phyloP scores from a whole-genome alignment of 768 basidiomycete species.

The Collybia sordida region DNA sequence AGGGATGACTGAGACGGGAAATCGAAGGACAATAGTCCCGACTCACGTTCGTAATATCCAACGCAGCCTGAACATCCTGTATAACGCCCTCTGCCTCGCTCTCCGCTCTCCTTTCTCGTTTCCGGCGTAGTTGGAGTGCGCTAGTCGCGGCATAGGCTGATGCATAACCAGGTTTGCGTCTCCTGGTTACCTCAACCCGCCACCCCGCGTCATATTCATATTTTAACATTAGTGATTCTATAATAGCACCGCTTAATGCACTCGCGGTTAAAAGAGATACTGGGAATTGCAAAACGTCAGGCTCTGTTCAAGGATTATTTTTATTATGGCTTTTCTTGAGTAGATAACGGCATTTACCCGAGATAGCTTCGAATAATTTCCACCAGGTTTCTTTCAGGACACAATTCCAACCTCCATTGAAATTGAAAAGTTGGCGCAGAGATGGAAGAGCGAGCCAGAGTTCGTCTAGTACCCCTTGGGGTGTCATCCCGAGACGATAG shows the following conservation, averaged over 20 bases:
- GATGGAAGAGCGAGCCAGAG: slow-evolving; percentile 56
- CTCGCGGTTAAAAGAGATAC: slow-evolving; percentile 53
- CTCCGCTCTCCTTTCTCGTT: slow-evolving; percentile 20
- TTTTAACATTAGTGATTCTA: slow-evolving; percentile 34
- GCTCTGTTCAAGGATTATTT: slow-evolving; percentile 32
- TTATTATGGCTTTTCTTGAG: no score
- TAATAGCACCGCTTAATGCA: slow-evolving; percentile 46
- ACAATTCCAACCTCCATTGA: slow-evolving; percentile 44
- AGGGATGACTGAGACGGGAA: not conserved
- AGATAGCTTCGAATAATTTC: slow-evolving; percentile 40
- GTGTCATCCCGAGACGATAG: slow-evolving; percentile 51
- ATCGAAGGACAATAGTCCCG: not conserved
- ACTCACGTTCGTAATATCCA: slow-evolving; percentile 37
- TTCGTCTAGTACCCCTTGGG: slow-evolving; percentile 58
- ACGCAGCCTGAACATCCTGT: slow-evolving; percentile 32
- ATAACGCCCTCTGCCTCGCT: slow-evolving; percentile 35
- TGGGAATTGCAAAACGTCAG: slow-evolving; percentile 52
- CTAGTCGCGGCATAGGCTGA: not conserved
- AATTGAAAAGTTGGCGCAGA: slow-evolving; percentile 40
- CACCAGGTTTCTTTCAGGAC: slow-evolving; percentile 51
- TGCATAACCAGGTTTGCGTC: not conserved
- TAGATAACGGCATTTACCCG: slow-evolving; percentile 26
- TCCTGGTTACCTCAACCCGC: slow-evolving; percentile 16
- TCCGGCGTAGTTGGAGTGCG: slow-evolving; percentile 5
- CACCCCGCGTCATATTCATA: slow-evolving; percentile 32